A percentile compares a stretch with the other conserved stretches of the same genome.
phyloP scores from a whole-genome alignment of 2,329 filamentous ascomycete genomes.

The Mycosphaerella sp. region DNA sequence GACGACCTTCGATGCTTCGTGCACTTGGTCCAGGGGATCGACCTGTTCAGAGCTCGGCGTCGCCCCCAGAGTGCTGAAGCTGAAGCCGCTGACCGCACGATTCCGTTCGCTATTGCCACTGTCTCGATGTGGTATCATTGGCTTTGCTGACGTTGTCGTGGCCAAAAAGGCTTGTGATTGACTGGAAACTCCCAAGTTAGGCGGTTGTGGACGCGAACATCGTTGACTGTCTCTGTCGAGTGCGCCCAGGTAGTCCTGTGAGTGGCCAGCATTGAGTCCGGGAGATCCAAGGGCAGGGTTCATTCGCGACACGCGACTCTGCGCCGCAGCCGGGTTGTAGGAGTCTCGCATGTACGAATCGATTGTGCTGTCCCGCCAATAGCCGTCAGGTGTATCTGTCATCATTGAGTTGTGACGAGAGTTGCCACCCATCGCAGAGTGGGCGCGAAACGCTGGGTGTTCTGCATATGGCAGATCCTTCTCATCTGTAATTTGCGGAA shows the following conservation, averaged over 20 bases:
- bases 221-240: constrained; percentile 10
- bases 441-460: constrained; percentile 28
- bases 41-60: neutral
- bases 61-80: constrained; percentile 13
- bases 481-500: constrained; percentile 19
- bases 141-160: constrained; percentile 15
- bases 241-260: constrained; percentile 4
- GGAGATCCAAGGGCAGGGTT: neutral
- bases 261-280: neutral
- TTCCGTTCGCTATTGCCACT: constrained; percentile 26
- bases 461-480: constrained; percentile 27
- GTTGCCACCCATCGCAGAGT: constrained; percentile 23
- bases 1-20: neutral
- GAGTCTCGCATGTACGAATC: constrained; percentile 23
- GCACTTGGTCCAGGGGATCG: neutral
- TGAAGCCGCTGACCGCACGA: constrained; percentile 22
- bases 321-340: constrained; percentile 2
- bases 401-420: constrained; percentile 15
- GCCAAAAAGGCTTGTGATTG: constrained; percentile 8
- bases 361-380: constrained; percentile 25
- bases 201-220: constrained; percentile 4
- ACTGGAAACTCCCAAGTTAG: constrained; percentile 3
- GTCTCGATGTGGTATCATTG: constrained; percentile 18
- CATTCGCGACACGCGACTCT: constrained; percentile 1
- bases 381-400: constrained; percentile 13